Percentiles rank a stretch among this genome's conserved stretches.
Evolutionary conservation across 2,329 filamentous ascomycete species (phyloP).

Genomic region (Exophiala mesophila): DNA sequence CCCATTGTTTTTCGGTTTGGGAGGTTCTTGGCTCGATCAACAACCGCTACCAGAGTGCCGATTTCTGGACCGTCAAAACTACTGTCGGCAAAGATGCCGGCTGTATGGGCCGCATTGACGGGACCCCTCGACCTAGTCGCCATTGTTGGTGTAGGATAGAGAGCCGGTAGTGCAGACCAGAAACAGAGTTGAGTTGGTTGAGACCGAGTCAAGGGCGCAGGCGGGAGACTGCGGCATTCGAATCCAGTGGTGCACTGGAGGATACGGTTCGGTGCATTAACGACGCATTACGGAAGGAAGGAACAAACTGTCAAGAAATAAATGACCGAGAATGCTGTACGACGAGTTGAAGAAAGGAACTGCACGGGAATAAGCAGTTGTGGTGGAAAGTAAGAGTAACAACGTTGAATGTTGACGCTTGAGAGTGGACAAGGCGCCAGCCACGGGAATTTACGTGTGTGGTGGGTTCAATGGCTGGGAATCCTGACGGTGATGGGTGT

Average conservation of each 20-base stretch:
- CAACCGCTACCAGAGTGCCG: slow-evolving; percentile 83
- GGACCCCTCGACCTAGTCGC: slow-evolving; percentile 17
- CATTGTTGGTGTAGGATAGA: slow-evolving; percentile 16
- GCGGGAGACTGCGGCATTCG: slow-evolving; percentile 13
- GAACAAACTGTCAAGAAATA: slow-evolving; percentile 6
- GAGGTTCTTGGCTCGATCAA: slow-evolving; percentile 94
- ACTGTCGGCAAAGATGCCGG: slow-evolving; percentile 93
- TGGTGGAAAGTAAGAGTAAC: no score
- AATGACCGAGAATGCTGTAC: slow-evolving; percentile 5
- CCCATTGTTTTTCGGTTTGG: slow-evolving; percentile 96
- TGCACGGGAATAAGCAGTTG: no score
- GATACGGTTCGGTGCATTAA: neutral
- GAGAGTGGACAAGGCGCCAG: slow-evolving; percentile 21
- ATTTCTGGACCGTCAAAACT: slow-evolving; percentile 88
- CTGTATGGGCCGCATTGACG: slow-evolving; percentile 61
- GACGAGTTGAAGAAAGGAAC: neutral
- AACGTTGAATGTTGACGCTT: no score
- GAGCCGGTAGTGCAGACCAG: no score
- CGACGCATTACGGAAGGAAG: slow-evolving; percentile 7
- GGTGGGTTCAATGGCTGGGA: slow-evolving; percentile 16
- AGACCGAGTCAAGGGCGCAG: no score
- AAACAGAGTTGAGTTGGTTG: no score
- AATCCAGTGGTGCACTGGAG: slow-evolving; percentile 1
- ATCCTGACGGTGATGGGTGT: neutral
- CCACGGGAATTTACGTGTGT: slow-evolving; percentile 20